Conservation (phyloP, 805 yeast species). For the Danielia oregonensis region DNA sequence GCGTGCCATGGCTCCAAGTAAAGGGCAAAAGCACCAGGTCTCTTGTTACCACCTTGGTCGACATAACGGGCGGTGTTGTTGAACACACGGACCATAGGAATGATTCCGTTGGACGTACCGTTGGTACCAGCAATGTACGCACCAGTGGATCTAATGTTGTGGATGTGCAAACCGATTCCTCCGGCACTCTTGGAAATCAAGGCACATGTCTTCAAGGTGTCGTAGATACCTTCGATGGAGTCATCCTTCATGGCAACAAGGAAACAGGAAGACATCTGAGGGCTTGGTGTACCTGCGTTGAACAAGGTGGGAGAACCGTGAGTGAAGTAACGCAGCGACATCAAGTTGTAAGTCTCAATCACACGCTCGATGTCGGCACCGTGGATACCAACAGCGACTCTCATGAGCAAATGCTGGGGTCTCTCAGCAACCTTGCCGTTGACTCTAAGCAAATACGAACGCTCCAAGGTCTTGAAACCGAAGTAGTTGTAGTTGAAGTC, state of each 20-base stretch:
- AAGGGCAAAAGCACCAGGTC: slow-evolving; percentile 63
- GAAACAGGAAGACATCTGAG: slow-evolving; percentile 62
- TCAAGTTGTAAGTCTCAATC: slow-evolving; percentile 53
- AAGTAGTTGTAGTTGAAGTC: slow-evolving; percentile 57
- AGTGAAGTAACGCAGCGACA: slow-evolving; percentile 57
- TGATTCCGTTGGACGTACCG: slow-evolving; percentile 60
- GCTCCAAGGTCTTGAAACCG: slow-evolving; percentile 59
- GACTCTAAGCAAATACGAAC: slow-evolving; percentile 53
- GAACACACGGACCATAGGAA: slow-evolving; percentile 62
- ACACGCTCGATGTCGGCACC: slow-evolving; percentile 50
- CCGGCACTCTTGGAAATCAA: slow-evolving; percentile 60
- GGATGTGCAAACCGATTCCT: slow-evolving; percentile 61
- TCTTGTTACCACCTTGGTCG: slow-evolving; percentile 63
- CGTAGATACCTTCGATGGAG: slow-evolving; percentile 61
- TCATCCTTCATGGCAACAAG: slow-evolving; percentile 61
- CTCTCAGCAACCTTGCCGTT: slow-evolving; percentile 58
- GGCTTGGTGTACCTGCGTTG: slow-evolving; percentile 59
- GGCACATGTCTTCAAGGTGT: slow-evolving; percentile 60
- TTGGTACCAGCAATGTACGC: slow-evolving; percentile 61
- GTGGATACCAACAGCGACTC: slow-evolving; percentile 60
- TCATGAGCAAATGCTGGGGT: slow-evolving; percentile 60
- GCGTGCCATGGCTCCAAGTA: slow-evolving; percentile 65
- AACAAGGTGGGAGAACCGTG: slow-evolving; percentile 63
- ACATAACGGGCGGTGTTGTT: slow-evolving; percentile 62
- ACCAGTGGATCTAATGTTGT: slow-evolving; percentile 56